These are phyloP conservation scores for Dothideomycetes sp. DNA, from an alignment of 2,329 filamentous ascomycete species.

Conservation along the genomic window DNA sequence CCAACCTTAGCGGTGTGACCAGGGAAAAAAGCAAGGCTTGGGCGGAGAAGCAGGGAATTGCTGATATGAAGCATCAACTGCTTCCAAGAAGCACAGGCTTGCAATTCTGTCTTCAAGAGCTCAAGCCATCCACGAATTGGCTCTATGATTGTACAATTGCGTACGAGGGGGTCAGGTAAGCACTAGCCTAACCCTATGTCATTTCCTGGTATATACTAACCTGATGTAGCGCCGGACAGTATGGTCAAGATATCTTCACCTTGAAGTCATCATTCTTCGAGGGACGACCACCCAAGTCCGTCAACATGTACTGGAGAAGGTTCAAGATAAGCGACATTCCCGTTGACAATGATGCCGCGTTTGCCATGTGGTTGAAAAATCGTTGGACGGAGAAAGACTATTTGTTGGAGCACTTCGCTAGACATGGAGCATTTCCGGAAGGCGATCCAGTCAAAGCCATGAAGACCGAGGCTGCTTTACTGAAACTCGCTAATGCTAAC, in stretches of 20 bases:
- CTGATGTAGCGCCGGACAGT: slow-evolving; percentile 38
- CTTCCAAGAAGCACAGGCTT: slow-evolving; percentile 69
- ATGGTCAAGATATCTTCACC: slow-evolving; percentile 75
- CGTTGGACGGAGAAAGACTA: slow-evolving; percentile 84
- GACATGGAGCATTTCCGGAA: slow-evolving; percentile 68
- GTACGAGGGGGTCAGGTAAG: slow-evolving; percentile 85
- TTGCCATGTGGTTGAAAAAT: slow-evolving; percentile 67
- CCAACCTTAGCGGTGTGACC: slow-evolving; percentile 65
- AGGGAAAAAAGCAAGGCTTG: slow-evolving; percentile 58
- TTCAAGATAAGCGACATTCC: slow-evolving; percentile 74
- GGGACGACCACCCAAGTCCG: slow-evolving; percentile 75
- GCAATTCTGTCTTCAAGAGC: slow-evolving; percentile 63
- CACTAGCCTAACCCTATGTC: slow-evolving; percentile 17
- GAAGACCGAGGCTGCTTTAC: slow-evolving; percentile 22
- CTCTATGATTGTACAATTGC: slow-evolving; percentile 86
- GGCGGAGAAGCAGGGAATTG: slow-evolving; percentile 61
- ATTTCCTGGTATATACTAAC: slow-evolving; percentile 8
- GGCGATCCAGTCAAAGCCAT: slow-evolving; percentile 35
- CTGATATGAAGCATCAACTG: slow-evolving; percentile 57
- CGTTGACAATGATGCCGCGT: slow-evolving; percentile 55
- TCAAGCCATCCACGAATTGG: slow-evolving; percentile 62
- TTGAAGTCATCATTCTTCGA: slow-evolving; percentile 73
- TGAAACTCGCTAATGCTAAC: slow-evolving; percentile 22
- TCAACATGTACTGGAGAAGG: slow-evolving; percentile 89
- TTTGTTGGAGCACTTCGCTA: slow-evolving; percentile 63